Percentiles rank a stretch among this genome's conserved stretches.
Evolutionary conservation across 306 rosid genomes (phyloP).

Genomic region (Bauhinia variegata): DNA sequence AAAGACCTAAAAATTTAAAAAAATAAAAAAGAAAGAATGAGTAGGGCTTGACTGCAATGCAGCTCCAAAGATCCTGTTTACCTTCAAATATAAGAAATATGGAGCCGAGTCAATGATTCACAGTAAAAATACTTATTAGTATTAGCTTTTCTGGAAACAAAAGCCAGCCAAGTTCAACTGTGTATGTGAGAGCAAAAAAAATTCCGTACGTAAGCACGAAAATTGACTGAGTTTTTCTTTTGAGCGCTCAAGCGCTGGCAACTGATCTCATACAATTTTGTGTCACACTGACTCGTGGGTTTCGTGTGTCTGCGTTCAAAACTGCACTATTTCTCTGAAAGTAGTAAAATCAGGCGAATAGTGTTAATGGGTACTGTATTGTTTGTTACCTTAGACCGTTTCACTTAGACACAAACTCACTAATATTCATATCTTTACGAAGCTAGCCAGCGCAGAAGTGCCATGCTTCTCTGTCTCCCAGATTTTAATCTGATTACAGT

Average conservation of each 20-base stretch:
- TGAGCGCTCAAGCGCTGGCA: conserved; percentile 29
- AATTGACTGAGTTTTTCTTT: conserved; percentile 40
- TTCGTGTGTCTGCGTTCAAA: conserved; percentile 50
- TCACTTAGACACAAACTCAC: not conserved
- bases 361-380: not conserved
- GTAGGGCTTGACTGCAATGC: conserved; percentile 42
- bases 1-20: too few relatives aligned
- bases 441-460: conserved; percentile 47
- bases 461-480: conserved; percentile 58
- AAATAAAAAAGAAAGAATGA: conserved; percentile 21
- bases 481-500: conserved; percentile 46
- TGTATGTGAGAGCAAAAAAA: conserved; percentile 41
- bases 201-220: conserved; percentile 51
- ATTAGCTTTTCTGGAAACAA: not conserved
- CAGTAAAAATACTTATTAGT: too few relatives aligned
- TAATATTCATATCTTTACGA: conserved; percentile 37
- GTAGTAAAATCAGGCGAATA: conserved; percentile 7
- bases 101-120: too few relatives aligned
- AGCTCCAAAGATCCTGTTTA: conserved; percentile 37
- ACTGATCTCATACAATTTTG: conserved; percentile 44
- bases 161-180: conserved; percentile 23
- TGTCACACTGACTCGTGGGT: conserved; percentile 47
- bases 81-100: too few relatives aligned
- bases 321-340: conserved; percentile 38
- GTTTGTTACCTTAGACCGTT: not conserved